Evolutionary conservation across 2,329 filamentous ascomycete genomes (phyloP).

Genomic region (Helotiales sp.): DNA sequence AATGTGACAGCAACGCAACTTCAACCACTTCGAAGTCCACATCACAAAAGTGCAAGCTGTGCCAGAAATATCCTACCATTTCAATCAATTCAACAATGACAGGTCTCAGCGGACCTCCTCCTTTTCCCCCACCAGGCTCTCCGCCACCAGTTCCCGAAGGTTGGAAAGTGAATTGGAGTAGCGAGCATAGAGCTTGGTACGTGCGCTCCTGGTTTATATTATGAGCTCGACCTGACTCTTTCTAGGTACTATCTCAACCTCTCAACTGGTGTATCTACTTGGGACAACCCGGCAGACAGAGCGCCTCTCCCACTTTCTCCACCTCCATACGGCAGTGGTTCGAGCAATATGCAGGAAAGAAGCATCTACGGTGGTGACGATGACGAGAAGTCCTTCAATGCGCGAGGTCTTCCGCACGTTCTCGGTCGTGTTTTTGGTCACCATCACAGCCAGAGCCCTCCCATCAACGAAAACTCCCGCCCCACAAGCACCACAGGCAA

Average conservation of each 20-base stretch:
- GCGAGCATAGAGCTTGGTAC: background rate
- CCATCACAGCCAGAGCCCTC: background rate
- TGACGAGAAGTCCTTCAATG: background rate
- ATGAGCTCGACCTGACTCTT: background rate
- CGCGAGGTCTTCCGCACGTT: background rate
- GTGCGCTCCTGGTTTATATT: background rate
- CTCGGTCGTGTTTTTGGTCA: background rate
- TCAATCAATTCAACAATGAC: background rate
- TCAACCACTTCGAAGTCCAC: too few relatives aligned
- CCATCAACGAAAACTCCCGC: background rate
- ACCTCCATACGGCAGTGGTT: conserved; percentile 1
- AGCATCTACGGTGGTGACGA: background rate
- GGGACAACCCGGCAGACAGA: background rate
- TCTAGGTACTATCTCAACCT: background rate
- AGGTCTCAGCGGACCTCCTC: background rate
- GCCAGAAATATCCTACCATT: too few relatives aligned
- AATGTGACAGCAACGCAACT: too few relatives aligned
- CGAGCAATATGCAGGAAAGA: background rate
- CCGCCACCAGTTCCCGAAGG: conserved; percentile 1
- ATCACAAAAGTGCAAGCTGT: too few relatives aligned
- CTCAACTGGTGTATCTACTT: background rate
- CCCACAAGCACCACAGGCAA: background rate
- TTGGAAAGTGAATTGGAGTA: conserved; percentile 1
- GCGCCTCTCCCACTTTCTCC: background rate
- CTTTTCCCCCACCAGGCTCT: background rate